Evolutionary conservation across 2,329 filamentous ascomycete species (phyloP).

Genomic region (Herpotrichia juniperi): DNA sequence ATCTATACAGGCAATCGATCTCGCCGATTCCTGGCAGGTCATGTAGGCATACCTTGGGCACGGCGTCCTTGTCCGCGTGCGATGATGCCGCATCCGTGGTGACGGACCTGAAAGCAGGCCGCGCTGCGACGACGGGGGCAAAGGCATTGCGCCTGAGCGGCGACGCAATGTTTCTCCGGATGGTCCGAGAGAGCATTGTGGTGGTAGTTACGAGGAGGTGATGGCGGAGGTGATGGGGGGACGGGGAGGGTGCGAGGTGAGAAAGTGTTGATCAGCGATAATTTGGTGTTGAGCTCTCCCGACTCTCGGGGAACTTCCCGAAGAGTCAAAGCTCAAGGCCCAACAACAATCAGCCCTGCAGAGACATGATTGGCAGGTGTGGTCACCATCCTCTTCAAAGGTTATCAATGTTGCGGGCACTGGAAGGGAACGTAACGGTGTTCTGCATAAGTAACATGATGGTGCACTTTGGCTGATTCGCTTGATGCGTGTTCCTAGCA

Average conservation of each 20-base stretch:
- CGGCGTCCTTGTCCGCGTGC: conserved; percentile 79
- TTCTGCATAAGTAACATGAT: no score
- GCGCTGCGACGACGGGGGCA: conserved; percentile 34
- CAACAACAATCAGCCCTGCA: background rate
- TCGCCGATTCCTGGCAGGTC: conserved; percentile 4
- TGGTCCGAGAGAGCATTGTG: conserved; percentile 49
- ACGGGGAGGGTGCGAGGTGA: conserved; percentile 23
- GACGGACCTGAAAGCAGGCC: conserved; percentile 67
- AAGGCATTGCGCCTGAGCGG: conserved; percentile 47
- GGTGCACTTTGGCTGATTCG: no score
- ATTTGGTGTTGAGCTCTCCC: conserved; percentile 23
- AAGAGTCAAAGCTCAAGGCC: background rate
- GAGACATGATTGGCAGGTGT: no score
- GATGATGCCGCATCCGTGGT: conserved; percentile 95
- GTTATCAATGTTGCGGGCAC: background rate
- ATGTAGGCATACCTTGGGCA: conserved; percentile 64
- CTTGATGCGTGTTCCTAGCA: no score
- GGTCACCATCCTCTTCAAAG: no score
- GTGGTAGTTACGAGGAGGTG: conserved; percentile 22
- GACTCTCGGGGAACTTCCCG: conserved; percentile 9
- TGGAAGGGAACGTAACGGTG: no score
- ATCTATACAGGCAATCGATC: conserved; percentile 6
- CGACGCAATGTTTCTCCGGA: conserved; percentile 47
- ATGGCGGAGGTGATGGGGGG: conserved; percentile 22
- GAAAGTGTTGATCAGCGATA: conserved; percentile 15